Evolutionary conservation across 164 flowering plant species (phyloP), one percentile per base, ranked within the genome.

Genomic region (Dillenia turbinata): DNA sequence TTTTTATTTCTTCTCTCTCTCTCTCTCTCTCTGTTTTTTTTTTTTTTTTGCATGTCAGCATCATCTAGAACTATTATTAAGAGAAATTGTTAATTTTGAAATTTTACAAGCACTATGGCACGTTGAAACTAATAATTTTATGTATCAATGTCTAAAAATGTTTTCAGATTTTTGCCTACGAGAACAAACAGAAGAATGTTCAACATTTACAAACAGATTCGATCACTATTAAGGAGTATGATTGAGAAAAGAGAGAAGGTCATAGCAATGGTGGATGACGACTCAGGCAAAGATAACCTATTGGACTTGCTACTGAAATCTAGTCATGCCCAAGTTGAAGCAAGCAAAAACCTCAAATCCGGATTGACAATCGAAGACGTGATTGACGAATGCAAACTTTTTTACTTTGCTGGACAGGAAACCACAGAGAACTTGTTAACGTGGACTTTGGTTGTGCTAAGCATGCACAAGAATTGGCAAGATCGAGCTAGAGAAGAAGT

Each of bases 381-480:
- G 22, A 70, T 74, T 8, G 77, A 66, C 46, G 77, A 69, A 44
- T 74, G 77, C 63, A 69, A 67, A 17, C 62, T 73, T 12, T 73
- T 69, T 52, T 69, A 64, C 57, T 47, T 66, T 54, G 75, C 71
- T 1, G 71, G 75, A 9, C 70, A 72, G 44, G 75, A 72, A 56
- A 60, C 72, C 2, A 68, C 72, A 0, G 2, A 67, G 3, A 9
- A n/a, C 16, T 47, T 73, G 62, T 62, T 73, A 13, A 51, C 66
- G 5, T 66, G 77, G 77, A 62, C 73, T 13, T 33, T 73, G 67
- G 47, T 74, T 19, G 40, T 67, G 16, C 24, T 74, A 64, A 40
- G 71, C 51, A 69, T 61, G 68, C 54, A 67, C 16, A 49, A n/a
- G 17, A 61, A 56, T 40, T 74, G 74, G 78, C 78, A 74, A 60